phyloP scores from a whole-genome alignment of 1,139 yeast genomes.

The Spathaspora jeffriesii region DNA sequence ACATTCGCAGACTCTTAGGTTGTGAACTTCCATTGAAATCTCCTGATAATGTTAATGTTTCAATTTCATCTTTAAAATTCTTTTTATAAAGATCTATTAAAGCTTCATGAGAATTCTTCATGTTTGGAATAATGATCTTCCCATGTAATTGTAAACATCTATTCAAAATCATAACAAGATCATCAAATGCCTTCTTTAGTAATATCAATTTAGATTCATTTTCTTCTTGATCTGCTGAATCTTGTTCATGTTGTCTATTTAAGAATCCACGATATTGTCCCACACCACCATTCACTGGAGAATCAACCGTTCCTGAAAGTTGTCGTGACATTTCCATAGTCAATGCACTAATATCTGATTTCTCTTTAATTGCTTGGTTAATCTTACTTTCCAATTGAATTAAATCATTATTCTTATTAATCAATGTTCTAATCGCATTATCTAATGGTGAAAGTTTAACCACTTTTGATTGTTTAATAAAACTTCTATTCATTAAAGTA shows the following conservation, averaged over 20 bases:
- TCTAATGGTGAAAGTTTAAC: slow-evolving; percentile 80
- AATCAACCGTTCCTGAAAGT: slow-evolving; percentile 85
- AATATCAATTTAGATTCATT: slow-evolving; percentile 36
- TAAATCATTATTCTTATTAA: slow-evolving; percentile 71
- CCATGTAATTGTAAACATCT: slow-evolving; percentile 74
- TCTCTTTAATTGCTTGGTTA: slow-evolving; percentile 55
- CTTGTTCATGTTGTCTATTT: slow-evolving; percentile 25
- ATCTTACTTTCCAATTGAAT: slow-evolving; percentile 67
- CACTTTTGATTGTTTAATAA: slow-evolving; percentile 54
- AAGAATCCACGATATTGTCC: slow-evolving; percentile 79
- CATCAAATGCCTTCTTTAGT: slow-evolving; percentile 65
- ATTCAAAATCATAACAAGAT: slow-evolving; percentile 64
- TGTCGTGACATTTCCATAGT: slow-evolving; percentile 75
- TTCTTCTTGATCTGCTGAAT: slow-evolving; percentile 8
- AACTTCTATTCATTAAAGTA: slow-evolving; percentile 84
- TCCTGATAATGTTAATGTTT: slow-evolving; percentile 25
- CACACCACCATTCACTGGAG: slow-evolving; percentile 94
- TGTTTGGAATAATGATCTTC: slow-evolving; percentile 55
- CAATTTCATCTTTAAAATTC: slow-evolving; percentile 72
- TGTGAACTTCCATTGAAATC: slow-evolving; percentile 1
- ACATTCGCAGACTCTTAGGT: not conserved
- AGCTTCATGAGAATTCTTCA: slow-evolving; percentile 66
- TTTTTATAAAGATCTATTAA: slow-evolving; percentile 63
- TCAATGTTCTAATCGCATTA: slow-evolving; percentile 72
- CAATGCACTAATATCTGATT: slow-evolving; percentile 48